A percentile compares a stretch with the other conserved stretches of the same genome.
phyloP scores from a whole-genome alignment of 2,329 filamentous ascomycete species.

The Magnaporthiopsis poae region DNA sequence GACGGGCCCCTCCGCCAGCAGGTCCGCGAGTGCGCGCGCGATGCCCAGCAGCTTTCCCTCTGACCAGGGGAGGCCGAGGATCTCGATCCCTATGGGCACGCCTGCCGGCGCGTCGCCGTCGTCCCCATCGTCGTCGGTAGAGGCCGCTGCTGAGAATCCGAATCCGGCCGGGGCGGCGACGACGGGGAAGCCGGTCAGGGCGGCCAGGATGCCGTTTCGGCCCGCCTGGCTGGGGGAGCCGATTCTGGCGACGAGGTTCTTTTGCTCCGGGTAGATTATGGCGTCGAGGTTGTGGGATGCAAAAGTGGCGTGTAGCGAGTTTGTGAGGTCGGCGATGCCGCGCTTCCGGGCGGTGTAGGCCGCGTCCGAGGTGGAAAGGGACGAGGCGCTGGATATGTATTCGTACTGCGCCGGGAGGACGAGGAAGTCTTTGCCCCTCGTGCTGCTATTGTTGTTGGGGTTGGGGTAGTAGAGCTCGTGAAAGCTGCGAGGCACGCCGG shows the following conservation, averaged over 20 bases:
- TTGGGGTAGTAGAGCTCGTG: constrained; percentile 30
- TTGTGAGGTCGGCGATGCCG: constrained; percentile 43
- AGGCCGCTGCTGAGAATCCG: constrained; percentile 30
- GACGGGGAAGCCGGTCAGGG: constrained; percentile 30
- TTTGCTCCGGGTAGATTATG: constrained; percentile 55
- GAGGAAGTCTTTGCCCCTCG: constrained; percentile 32
- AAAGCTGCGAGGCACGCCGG: constrained; percentile 32
- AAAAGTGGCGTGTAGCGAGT: constrained; percentile 41
- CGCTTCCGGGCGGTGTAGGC: constrained; percentile 38
- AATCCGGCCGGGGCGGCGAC: constrained; percentile 44
- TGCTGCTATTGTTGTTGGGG: constrained; percentile 15
- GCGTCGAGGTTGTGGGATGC: constrained; percentile 39
- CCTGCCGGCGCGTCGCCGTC: constrained; percentile 38
- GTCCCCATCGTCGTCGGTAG: constrained; percentile 29
- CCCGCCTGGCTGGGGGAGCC: constrained; percentile 48
- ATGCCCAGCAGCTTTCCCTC: constrained; percentile 29
- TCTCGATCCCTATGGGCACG: constrained; percentile 56
- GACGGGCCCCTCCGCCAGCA: background rate
- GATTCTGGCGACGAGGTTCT: constrained; percentile 50
- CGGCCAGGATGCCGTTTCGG: constrained; percentile 37
- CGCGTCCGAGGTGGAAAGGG: constrained; percentile 36
- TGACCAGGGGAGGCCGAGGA: constrained; percentile 46
- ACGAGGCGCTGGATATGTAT: constrained; percentile 39
- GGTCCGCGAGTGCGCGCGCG: constrained; percentile 13
- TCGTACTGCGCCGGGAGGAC: constrained; percentile 48